These are phyloP conservation scores for Diplocarpon rosae DNA, from an alignment of 2,329 filamentous ascomycete species.

Conservation along the genomic window DNA sequence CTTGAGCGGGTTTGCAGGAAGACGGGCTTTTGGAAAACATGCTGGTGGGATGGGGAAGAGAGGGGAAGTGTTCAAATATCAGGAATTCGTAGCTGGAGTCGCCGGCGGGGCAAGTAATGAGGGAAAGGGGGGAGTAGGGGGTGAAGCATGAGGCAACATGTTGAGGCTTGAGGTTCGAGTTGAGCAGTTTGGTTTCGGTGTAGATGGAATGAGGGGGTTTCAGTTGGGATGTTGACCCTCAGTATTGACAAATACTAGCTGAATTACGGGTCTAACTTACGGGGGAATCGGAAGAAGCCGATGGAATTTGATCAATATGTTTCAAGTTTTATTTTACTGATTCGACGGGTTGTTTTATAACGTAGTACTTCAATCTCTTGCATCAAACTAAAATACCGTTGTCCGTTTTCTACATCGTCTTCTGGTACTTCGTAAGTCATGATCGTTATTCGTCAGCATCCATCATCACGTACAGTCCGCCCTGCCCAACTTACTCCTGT, in stretches of 20 bases:
- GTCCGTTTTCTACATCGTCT: neutral
- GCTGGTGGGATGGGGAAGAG: conserved; percentile 41
- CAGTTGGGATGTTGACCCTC: neutral
- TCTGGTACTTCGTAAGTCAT: conserved; percentile 7
- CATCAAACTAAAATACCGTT: too few relatives aligned
- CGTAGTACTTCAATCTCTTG: too few relatives aligned
- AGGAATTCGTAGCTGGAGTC: conserved; percentile 62
- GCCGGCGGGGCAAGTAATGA: conserved; percentile 21
- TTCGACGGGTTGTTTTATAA: too few relatives aligned
- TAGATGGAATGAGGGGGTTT: neutral
- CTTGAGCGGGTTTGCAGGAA: conserved; percentile 75
- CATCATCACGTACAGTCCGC: conserved; percentile 8
- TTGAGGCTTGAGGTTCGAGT: neutral
- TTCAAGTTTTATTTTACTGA: too few relatives aligned
- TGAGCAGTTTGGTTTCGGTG: neutral
- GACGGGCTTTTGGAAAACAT: conserved; percentile 67
- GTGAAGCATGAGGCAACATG: conserved; percentile 5
- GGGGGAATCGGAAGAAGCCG: too few relatives aligned
- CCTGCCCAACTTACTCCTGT: conserved; percentile 1
- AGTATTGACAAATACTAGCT: too few relatives aligned
- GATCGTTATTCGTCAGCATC: conserved; percentile 7
- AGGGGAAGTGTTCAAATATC: conserved; percentile 86
- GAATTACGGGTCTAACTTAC: too few relatives aligned
- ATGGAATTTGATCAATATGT: too few relatives aligned
- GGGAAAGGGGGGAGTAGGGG: conserved; percentile 14